Evolutionary conservation across 768 basidiomycete species (phyloP), one percentile per base, ranked within the genome.

Genomic region (Boletus subparvulus): DNA sequence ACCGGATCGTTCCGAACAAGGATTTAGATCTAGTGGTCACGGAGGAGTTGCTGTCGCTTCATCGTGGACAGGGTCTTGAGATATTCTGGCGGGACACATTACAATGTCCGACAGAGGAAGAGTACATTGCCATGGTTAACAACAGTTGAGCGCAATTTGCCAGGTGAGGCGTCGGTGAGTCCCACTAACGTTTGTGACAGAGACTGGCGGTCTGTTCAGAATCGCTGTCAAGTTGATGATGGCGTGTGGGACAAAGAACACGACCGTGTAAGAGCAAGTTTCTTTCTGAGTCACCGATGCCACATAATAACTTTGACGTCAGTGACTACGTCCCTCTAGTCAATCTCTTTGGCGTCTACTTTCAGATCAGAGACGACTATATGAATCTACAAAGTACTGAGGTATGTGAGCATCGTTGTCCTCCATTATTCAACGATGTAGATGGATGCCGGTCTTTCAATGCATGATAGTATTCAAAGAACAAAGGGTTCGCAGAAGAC

Each of bases 221-320:
- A 85, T 98, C 44, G 93, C 92, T 0, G 83, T 98, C 69, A 98
- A 94, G 69, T 80, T 98, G 30, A 94, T 99, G 92, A 96, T 96
- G 93, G 93, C 92, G 0, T 90, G 86, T 61, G 80, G 84, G 21
- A 87, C 86, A 0, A 82, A 74, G 21, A 87, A 86, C 59, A 61
- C 73, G 32, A 75, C 82, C 21, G 73, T 86, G 89, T 88, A 70
- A 43, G 83, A 61, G 6, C 4, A 6, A 16, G 36, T 28, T 5
- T 49, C 13, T 47, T 42, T 30, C 21, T 21, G 21, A 21, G 21
- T 21, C 19, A n/a, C 39, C 3, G 4, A 35, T 6, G 30, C 14
- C 28, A 44, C 36, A 3, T 30, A 3, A 50, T 35, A 1, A 32
- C 26, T 19, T 42, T 24, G 8, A 32, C 35, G 2, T 39, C 56